These are phyloP conservation scores for Gyromitra esculenta DNA, from an alignment of 2,329 filamentous ascomycete genomes.

Conservation along the genomic window DNA sequence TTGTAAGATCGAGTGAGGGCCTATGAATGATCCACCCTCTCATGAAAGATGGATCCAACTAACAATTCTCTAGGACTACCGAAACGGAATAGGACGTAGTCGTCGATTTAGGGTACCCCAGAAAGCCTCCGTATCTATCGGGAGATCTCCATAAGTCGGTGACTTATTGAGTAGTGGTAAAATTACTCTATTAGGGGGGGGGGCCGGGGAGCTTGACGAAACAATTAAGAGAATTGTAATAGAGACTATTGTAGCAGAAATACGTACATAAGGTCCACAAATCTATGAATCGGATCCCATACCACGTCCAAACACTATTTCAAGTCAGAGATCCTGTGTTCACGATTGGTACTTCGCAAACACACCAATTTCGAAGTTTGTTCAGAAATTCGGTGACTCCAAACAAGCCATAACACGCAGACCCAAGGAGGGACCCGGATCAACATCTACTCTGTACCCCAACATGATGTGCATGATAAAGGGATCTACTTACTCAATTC, in stretches of 20 bases:
- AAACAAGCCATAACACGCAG: background rate
- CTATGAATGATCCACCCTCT: background rate
- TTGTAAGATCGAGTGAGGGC: slow-evolving; percentile 20
- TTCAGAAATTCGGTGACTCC: slow-evolving; percentile 18
- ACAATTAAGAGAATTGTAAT: background rate
- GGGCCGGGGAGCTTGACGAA: background rate
- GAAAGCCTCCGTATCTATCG: background rate
- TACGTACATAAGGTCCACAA: slow-evolving; percentile 28
- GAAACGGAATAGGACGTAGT: background rate
- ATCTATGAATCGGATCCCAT: slow-evolving; percentile 3
- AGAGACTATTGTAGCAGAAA: background rate
- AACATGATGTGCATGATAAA: slow-evolving; percentile 40
- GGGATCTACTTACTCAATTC: slow-evolving; percentile 17
- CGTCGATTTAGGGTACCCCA: background rate
- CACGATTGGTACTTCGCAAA: background rate
- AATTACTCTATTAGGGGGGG: background rate
- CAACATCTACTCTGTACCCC: slow-evolving; percentile 38
- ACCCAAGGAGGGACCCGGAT: slow-evolving; percentile 32
- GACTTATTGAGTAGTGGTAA: background rate
- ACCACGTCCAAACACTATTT: slow-evolving; percentile 10
- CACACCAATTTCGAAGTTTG: background rate
- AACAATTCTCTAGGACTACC: background rate
- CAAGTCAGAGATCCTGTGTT: background rate
- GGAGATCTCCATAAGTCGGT: slow-evolving; percentile 3
- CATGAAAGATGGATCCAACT: background rate